Evolutionary conservation across 768 basidiomycete species (phyloP).

Genomic region (Russula lepida): DNA sequence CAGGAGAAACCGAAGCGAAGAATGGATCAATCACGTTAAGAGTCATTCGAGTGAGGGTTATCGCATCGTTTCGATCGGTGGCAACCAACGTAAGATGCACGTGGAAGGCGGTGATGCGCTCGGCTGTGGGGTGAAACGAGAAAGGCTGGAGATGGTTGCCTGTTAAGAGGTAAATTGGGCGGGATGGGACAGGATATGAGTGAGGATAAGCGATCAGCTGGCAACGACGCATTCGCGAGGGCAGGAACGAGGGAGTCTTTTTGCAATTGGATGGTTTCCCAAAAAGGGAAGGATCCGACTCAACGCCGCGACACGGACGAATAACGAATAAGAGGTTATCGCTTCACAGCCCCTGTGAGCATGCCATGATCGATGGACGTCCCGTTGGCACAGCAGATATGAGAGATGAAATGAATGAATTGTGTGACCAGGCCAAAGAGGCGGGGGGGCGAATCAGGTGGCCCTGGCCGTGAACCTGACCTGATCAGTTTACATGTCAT

Average conservation of each 20-base stretch:
- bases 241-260: slow-evolving; percentile 21
- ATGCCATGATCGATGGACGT: slow-evolving; percentile 2
- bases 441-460: neutral
- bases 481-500: slow-evolving; percentile 12
- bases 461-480: slow-evolving; percentile 8
- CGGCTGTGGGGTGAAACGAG: neutral
- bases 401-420: neutral
- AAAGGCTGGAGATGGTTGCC: neutral
- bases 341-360: slow-evolving; percentile 16
- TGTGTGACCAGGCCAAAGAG: slow-evolving; percentile 1
- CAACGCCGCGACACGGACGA: slow-evolving; percentile 25
- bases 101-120: neutral
- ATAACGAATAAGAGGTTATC: slow-evolving; percentile 10
- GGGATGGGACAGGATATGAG: neutral
- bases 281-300: slow-evolving; percentile 25
- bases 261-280: slow-evolving; percentile 17
- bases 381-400: slow-evolving; percentile 1
- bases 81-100: neutral
- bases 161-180: neutral
- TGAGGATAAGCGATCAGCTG: slow-evolving; percentile 12
- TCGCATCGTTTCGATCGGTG: neutral
- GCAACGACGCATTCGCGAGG: slow-evolving; percentile 21
- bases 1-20: neutral
- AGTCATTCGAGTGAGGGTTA: too few species aligned
- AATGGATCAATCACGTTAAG: neutral